Conservation (phyloP, 2,329 filamentous ascomycete species). For the Hymenoscyphus fructigenus region DNA sequence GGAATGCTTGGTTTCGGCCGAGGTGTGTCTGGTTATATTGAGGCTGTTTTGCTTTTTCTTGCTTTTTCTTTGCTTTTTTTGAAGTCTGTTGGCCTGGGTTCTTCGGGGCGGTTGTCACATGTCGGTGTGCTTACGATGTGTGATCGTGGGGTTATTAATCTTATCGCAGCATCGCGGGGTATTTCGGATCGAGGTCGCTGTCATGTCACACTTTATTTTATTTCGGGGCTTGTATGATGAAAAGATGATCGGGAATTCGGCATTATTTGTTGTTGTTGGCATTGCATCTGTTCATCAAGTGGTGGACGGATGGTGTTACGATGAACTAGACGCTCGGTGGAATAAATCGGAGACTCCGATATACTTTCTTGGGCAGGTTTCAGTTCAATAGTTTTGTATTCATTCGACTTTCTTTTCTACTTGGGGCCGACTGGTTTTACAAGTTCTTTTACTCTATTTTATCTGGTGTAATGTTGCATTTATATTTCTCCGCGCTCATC, state of each 20-base stretch:
- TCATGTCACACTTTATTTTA: constrained; percentile 18
- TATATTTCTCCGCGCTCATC: too few species aligned
- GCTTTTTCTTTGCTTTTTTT: neutral
- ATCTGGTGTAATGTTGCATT: too few species aligned
- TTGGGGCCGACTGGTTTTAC: too few species aligned
- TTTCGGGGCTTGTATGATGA: neutral
- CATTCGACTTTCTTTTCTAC: too few species aligned
- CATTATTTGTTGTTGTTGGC: neutral
- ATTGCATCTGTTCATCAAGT: neutral
- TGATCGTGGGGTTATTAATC: neutral
- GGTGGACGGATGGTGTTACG: neutral
- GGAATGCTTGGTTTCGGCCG: neutral
- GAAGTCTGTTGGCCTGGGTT: neutral
- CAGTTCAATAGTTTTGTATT: too few species aligned
- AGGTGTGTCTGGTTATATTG: neutral
- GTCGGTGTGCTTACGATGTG: neutral
- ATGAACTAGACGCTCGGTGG: neutral
- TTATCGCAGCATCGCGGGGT: constrained; percentile 1
- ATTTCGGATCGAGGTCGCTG: neutral
- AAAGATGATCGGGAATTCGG: neutral
- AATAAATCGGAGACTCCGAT: neutral
- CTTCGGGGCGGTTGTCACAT: neutral
- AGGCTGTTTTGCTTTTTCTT: neutral
- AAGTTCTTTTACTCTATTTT: too few species aligned
- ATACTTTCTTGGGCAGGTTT: neutral